phyloP scores from a whole-genome alignment of 345 rosid genomes.

The Salix exigua region DNA sequence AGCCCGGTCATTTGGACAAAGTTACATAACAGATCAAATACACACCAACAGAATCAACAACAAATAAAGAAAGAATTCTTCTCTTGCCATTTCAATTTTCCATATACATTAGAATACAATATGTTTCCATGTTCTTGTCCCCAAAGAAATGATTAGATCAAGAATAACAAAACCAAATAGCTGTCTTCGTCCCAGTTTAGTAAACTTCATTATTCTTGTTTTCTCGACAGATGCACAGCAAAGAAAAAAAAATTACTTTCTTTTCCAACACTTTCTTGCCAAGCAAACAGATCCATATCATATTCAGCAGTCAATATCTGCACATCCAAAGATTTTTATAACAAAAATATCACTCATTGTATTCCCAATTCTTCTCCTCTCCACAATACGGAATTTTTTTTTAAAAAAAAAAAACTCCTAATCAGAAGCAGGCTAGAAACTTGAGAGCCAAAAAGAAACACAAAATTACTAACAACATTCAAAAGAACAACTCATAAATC shows the following conservation, averaged over 20 bases:
- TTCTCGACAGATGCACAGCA: background rate
- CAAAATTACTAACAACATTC: background rate
- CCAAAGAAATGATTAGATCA: background rate
- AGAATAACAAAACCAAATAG: background rate
- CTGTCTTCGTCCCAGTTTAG: background rate
- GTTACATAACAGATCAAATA: background rate
- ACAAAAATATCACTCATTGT: background rate
- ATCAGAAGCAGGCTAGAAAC: background rate
- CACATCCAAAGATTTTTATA: background rate
- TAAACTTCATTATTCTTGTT: background rate
- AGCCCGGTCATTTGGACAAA: background rate
- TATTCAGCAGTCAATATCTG: background rate
- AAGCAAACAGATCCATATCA: conserved; percentile 6
- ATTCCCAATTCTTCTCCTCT: background rate
- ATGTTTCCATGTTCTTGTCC: background rate
- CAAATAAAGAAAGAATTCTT: background rate
- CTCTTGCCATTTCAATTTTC: background rate
- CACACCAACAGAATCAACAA: background rate
- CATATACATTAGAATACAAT: background rate
- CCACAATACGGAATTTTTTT: background rate
- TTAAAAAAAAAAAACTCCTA: background rate
- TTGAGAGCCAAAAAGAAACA: no score
- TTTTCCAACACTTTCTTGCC: background rate
- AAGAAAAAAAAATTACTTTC: background rate
- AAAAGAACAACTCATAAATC: background rate